These are phyloP conservation scores for Phytophthora idaei DNA, from an alignment of 352 stramenopile genomes.

Conservation along the genomic window DNA sequence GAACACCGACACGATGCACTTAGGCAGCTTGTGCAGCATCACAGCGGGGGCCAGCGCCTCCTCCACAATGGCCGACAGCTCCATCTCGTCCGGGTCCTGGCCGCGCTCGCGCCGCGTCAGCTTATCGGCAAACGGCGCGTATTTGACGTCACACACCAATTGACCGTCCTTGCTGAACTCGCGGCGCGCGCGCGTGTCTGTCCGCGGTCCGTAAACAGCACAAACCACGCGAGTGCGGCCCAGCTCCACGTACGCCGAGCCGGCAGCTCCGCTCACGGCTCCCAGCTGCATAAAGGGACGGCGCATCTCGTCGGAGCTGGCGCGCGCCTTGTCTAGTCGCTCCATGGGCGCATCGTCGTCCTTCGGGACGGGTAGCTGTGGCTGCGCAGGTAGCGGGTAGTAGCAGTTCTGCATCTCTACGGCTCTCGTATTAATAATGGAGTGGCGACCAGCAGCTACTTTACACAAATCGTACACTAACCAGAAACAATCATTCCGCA, in stretches of 20 bases:
- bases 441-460: slow-evolving; percentile 7
- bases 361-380: slow-evolving; percentile 24
- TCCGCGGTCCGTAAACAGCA: slow-evolving; percentile 88
- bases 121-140: slow-evolving; percentile 80
- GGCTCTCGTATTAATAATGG: neutral
- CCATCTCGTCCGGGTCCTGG: slow-evolving; percentile 82
- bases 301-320: slow-evolving; percentile 82
- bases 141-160: slow-evolving; percentile 90
- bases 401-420: slow-evolving; percentile 87
- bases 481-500: slow-evolving; percentile 6
- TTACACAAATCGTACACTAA: slow-evolving; percentile 9
- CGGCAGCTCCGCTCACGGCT: slow-evolving; percentile 79
- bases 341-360: slow-evolving; percentile 36
- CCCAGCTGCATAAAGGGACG: slow-evolving; percentile 86
- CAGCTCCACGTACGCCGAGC: slow-evolving; percentile 91
- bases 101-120: slow-evolving; percentile 66
- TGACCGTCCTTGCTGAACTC: slow-evolving; percentile 90
- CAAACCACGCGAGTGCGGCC: slow-evolving; percentile 88
- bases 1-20: slow-evolving; percentile 90
- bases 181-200: slow-evolving; percentile 68
- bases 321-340: slow-evolving; percentile 46
- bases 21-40: slow-evolving; percentile 88
- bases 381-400: slow-evolving; percentile 54
- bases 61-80: slow-evolving; percentile 75
- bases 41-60: slow-evolving; percentile 83